Evolutionary conservation across 768 basidiomycete species (phyloP), one percentile per base, ranked within the genome.

Genomic region (Mycena alexandri): DNA sequence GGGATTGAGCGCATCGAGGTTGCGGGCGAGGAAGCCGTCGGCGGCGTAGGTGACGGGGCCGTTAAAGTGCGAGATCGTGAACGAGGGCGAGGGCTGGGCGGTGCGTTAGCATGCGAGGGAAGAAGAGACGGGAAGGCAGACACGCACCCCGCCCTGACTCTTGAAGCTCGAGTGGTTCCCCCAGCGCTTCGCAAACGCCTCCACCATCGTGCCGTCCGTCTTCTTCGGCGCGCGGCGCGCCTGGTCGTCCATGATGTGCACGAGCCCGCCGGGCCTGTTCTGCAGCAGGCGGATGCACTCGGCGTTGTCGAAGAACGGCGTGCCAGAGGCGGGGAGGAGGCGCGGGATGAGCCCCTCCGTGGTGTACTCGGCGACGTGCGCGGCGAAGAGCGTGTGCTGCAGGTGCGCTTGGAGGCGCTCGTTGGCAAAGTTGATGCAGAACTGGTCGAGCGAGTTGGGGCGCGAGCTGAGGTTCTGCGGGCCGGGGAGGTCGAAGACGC

Each of bases 191-290:
- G 87, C 84, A 75, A 98, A 95, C 0, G 96, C 94, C 73, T 98
- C 95, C 11, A 96, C 89, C 95, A 99, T 98, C 0, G 92, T 94
- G 60, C 91, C 87, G 73, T 97, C 95, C 3, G 91, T 96, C 87
- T 96, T 96, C 81, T 95, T 96, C 65, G 89, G 91, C 63, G 87
- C 86, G 43, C 93, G 85, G 14, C 92, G 86, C 1, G 96, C 93
- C 78, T 98, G 96, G 75, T 99, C 97, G 75, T 99, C 96, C 92
- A 98, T 94, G 78, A 99, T 98, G 74, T 97, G 95, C 59, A 98
- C 90, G 36, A 99, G 83, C 2, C 98, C 98, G 12, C 96, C 96
- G 1, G 94, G 95, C 61, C 83, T 84, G 75, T 94, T 91, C 75
- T 95, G 92, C 46, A 99, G 80, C 34, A 99, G 83, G 10, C 94